Evolutionary conservation across 2,329 filamentous ascomycete species (phyloP).

Genomic region (Cladophialophora bantiana): DNA sequence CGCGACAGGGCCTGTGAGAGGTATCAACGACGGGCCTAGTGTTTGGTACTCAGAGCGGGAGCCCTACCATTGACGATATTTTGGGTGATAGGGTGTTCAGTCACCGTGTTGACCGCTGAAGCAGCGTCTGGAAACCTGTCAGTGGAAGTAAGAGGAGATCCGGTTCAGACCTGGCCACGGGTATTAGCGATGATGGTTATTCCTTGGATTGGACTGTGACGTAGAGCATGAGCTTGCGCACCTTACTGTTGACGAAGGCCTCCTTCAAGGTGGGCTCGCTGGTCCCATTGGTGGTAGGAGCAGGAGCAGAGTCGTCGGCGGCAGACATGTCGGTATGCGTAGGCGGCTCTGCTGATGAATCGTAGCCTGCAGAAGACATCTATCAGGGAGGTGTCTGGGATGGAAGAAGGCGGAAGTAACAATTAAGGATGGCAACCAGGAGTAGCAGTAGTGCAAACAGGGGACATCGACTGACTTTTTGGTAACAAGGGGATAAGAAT

Average conservation of each 20-base stretch:
- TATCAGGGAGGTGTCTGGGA: neutral
- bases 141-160: constrained; percentile 13
- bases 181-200: constrained; percentile 15
- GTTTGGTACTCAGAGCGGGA: neutral
- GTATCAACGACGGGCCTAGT: constrained; percentile 13
- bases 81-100: constrained; percentile 60
- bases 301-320: constrained; percentile 8
- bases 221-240: constrained; percentile 18
- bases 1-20: constrained; percentile 59
- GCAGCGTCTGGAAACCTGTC: constrained; percentile 52
- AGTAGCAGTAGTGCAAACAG: neutral
- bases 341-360: constrained; percentile 17
- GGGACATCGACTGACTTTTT: neutral
- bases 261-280: constrained; percentile 27
- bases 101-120: constrained; percentile 56
- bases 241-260: constrained; percentile 37
- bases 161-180: constrained; percentile 5
- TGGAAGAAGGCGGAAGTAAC: constrained; percentile 6
- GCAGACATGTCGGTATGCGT: constrained; percentile 24
- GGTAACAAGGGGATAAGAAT: neutral
- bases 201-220: neutral
- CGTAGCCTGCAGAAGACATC: constrained; percentile 22
- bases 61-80: constrained; percentile 44
- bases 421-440: neutral
- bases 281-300: constrained; percentile 29